A percentile compares a stretch with the other conserved stretches of the same genome.
These are phyloP conservation scores for Amauroascus niger DNA, from an alignment of 2,329 filamentous ascomycete species.

Conservation along the genomic window DNA sequence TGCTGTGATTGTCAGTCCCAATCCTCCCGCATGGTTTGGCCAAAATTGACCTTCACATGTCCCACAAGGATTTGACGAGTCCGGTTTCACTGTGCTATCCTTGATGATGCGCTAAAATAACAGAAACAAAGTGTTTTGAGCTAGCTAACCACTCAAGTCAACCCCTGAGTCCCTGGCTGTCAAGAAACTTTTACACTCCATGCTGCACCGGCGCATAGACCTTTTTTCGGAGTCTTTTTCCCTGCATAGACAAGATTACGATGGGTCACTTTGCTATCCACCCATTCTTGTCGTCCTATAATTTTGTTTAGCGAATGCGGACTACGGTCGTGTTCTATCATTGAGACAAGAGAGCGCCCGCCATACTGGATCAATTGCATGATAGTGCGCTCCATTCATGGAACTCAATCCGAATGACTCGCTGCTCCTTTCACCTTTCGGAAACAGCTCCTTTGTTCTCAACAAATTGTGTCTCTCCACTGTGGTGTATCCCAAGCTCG, in stretches of 20 bases:
- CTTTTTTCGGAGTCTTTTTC: no score
- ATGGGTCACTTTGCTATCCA: background rate
- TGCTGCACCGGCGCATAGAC: background rate
- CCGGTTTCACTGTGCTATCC: background rate
- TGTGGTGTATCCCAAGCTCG: no score
- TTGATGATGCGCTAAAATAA: slow-evolving; percentile 4
- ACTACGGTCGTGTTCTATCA: background rate
- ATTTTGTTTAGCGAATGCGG: no score
- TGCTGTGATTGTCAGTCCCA: background rate
- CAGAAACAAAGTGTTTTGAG: slow-evolving; percentile 7
- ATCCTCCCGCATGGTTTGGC: background rate
- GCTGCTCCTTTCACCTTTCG: background rate
- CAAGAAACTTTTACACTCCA: background rate
- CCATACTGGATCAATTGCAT: background rate
- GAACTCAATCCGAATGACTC: background rate
- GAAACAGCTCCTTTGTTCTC: background rate
- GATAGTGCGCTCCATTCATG: background rate
- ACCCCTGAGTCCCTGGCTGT: background rate
- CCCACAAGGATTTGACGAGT: background rate
- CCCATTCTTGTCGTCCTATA: background rate
- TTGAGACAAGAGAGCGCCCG: background rate
- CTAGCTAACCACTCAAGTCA: background rate
- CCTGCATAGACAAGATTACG: background rate
- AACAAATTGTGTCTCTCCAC: background rate
- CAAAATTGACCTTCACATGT: background rate